phyloP scores from a whole-genome alignment of 768 basidiomycete species.

The Boletales sp. region DNA sequence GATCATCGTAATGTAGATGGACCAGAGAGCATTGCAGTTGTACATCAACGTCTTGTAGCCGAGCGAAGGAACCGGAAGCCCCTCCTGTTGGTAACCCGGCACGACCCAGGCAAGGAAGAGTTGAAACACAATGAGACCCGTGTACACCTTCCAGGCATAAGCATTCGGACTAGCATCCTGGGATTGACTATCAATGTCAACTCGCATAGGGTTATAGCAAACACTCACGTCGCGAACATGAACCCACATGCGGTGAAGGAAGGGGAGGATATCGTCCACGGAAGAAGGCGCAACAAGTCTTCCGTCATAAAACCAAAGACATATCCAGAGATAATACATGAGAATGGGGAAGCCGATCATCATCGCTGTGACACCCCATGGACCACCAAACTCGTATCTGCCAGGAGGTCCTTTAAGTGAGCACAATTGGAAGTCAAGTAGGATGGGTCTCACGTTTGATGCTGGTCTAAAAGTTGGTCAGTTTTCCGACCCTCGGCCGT shows the following conservation, averaged over 20 bases:
- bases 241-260: slow-evolving; percentile 78
- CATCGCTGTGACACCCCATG: slow-evolving; percentile 85
- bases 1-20: slow-evolving; percentile 77
- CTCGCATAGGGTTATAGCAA: neutral
- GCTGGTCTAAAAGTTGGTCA: slow-evolving; percentile 72
- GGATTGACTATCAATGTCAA: neutral
- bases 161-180: slow-evolving; percentile 90
- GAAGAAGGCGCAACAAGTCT: slow-evolving; percentile 67
- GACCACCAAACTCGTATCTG: slow-evolving; percentile 97
- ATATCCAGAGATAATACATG: slow-evolving; percentile 99
- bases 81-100: slow-evolving; percentile 91
- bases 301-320: slow-evolving; percentile 94
- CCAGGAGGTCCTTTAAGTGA: slow-evolving; percentile 2
- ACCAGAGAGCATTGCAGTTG: slow-evolving; percentile 92
- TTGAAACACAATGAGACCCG: slow-evolving; percentile 83
- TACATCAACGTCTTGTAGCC: slow-evolving; percentile 91
- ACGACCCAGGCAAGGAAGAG: slow-evolving; percentile 86
- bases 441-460: slow-evolving; percentile 45
- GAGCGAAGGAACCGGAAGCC: slow-evolving; percentile 93
- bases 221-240: slow-evolving; percentile 71
- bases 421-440: neutral
- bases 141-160: slow-evolving; percentile 89
- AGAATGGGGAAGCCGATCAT: slow-evolving; percentile 92
- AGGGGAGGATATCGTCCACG: slow-evolving; percentile 68
- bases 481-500: slow-evolving; percentile 71